Conservation (phyloP, 192 early-diverging fungal species). For the Phycomyces blakesleeanus region DNA sequence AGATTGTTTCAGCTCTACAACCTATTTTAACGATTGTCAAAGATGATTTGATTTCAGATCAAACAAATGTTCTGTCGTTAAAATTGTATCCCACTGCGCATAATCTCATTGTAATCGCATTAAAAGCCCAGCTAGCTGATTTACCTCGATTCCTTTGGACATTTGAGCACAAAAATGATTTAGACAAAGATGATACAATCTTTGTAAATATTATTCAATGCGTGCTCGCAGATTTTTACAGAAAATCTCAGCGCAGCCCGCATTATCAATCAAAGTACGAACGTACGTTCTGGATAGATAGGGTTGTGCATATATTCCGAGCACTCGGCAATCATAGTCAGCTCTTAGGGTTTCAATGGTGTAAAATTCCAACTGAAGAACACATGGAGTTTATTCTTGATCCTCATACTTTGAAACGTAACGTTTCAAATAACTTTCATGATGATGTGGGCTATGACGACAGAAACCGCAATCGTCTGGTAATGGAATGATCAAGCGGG, state of each 20-base stretch:
- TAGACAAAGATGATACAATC: no score
- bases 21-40: no score
- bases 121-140: no score
- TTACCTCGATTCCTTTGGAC: no score
- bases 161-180: no score
- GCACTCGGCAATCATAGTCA: slow-evolving; percentile 6
- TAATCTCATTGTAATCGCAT: no score
- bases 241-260: not conserved
- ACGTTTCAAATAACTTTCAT: not conserved
- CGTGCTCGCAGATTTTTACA: no score
- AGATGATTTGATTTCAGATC: no score
- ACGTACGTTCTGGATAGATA: not conserved
- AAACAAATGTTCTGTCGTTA: no score
- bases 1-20: no score
- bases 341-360: slow-evolving; percentile 10
- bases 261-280: not conserved
- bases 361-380: slow-evolving; percentile 12
- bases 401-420: not conserved
- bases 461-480: not conserved
- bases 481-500: slow-evolving; percentile 12
- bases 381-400: slow-evolving; percentile 6
- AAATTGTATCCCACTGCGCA: no score
- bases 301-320: slow-evolving; percentile 4
- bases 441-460: slow-evolving; percentile 6
- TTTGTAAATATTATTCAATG: no score